Base-by-base conservation (phyloP, 2,329 filamentous ascomycete species). In the Tetracladium maxilliforme region DNA sequence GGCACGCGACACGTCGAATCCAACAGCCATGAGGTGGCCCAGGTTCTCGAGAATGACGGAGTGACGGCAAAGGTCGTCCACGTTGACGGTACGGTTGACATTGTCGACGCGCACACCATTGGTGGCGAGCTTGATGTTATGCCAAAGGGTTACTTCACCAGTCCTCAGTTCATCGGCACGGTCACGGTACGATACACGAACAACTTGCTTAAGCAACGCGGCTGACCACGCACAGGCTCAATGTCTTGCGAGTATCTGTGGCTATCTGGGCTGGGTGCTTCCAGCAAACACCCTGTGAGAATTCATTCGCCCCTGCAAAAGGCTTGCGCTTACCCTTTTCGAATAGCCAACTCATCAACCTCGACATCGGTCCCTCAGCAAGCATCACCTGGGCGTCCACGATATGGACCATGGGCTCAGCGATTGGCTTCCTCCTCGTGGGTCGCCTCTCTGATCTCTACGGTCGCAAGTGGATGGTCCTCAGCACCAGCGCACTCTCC, bases 381-480 rank as follows among this genome's bases (percentile, higher is more conserved):
- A 40, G 42, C 19, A 36, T 36, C 21, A 35, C 23, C 17, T 36
- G 34, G 34, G 32, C 34, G 7, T 30, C 34, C 9, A 23, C 31
- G 12, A 27, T 29, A 9, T 56, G 46, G 44, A 51, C 49, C 3
- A 40, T 56, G 29, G 50, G 49, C 9, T 40, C 38, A n/a, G 46
- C 44, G 23, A 42, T 55, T 25, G 48, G 48, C 12, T 52, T 53
- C 30, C 40, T 55, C 29, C 37, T 60, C 8, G 41, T 53, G 16
- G 54, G 54, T 20, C 49, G 55, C 8, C 39, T 59, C 2, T 51
- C 47, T 3, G 51, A 58, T 34, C 43, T 58, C 14, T 57, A 53
- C 25, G 54, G 54, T 10, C 48, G 54, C 16, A 47, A 52, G 30
- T 56, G 49, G 45, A 45, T 53, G 32, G 45, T 51, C 7, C 40